phyloP scores from a whole-genome alignment of 352 stramenopile genomes.

The Globisporangium takayamanum region DNA sequence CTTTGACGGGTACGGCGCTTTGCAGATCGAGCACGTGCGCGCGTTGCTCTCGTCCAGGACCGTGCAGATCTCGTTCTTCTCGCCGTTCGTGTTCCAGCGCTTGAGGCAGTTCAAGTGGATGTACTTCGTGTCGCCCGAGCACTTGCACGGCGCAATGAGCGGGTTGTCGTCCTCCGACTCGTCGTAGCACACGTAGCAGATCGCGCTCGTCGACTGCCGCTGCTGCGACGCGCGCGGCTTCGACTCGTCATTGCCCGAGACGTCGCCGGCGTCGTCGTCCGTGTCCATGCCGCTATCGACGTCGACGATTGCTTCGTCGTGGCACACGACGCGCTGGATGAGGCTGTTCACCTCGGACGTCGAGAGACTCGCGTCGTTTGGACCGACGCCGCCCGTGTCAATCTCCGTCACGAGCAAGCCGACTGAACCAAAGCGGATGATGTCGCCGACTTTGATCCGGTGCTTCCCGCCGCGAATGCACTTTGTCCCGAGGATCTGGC shows the following conservation, averaged over 20 bases:
- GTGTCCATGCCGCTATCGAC: slow-evolving; percentile 82
- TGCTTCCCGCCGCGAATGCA: slow-evolving; percentile 81
- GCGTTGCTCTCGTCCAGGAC: slow-evolving; percentile 81
- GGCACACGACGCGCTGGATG: slow-evolving; percentile 77
- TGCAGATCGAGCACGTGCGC: slow-evolving; percentile 83
- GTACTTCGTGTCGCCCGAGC: slow-evolving; percentile 93
- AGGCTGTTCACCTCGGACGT: slow-evolving; percentile 71
- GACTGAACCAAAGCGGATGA: slow-evolving; percentile 81
- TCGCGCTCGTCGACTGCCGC: slow-evolving; percentile 68
- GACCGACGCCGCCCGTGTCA: slow-evolving; percentile 58
- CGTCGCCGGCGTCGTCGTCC: slow-evolving; percentile 79
- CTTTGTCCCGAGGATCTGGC: slow-evolving; percentile 84
- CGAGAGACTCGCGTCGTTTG: slow-evolving; percentile 68
- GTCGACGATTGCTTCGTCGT: slow-evolving; percentile 71
- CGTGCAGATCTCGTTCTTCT: slow-evolving; percentile 87
- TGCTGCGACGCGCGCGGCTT: slow-evolving; percentile 66
- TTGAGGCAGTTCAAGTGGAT: slow-evolving; percentile 94
- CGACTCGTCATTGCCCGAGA: slow-evolving; percentile 77
- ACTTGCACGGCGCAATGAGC: slow-evolving; percentile 93
- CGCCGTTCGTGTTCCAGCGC: slow-evolving; percentile 91
- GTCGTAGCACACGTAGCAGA: slow-evolving; percentile 88
- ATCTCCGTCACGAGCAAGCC: slow-evolving; percentile 81
- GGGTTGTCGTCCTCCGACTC: slow-evolving; percentile 86
- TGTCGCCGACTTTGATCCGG: slow-evolving; percentile 76
- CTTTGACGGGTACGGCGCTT: slow-evolving; percentile 78